Evolutionary conservation across 352 stramenopile genomes (phyloP), one percentile per base, ranked within the genome.

Genomic region (Phytophthora ohioensis): DNA sequence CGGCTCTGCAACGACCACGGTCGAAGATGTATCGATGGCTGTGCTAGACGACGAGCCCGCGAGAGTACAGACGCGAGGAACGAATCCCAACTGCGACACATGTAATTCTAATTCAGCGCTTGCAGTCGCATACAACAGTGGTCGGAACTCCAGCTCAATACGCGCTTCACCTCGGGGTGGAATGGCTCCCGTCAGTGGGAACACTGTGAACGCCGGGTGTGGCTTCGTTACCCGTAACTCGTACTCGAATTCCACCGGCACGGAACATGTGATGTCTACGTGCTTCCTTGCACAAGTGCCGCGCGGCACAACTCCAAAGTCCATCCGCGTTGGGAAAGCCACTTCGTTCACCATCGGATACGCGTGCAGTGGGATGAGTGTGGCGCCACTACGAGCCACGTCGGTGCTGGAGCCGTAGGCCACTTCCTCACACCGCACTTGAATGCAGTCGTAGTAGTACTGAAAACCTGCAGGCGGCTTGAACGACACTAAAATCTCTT

Each of bases 361-460:
- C 3, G 85, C 92, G 60, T 98, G 92, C 10, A 98, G 48, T 31
- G 91, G 91, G 30, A 98, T 73, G 39, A 95, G 64, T 7, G 86
- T 79, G 46, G 74, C 79, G 39, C 81, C 80, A 10, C 70, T 53
- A 7, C 78, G 73, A 35, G 61, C 58, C 7, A 76, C 67, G 32
- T 82, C 69, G 12, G 81, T 57, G 59, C 81, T 93, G 39, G 82
- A 90, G 12, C 78, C 74, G 55, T 91, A 93, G 46, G 78, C 83
- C 13, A 93, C 82, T 35, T 95, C 77, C 56, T 93, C 85, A 61
- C 87, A 90, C 13, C 70, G 73, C 51, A 97, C 81, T 38, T 90
- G 78, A 46, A 97, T 70, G 55, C 84, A 95, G 76, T 97, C 92
- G 78, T 96, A 95, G 75, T 97, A 93, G 75, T 97, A 97, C 58